Conservation (phyloP, 345 rosid species). For the Clarkia xantiana region DNA sequence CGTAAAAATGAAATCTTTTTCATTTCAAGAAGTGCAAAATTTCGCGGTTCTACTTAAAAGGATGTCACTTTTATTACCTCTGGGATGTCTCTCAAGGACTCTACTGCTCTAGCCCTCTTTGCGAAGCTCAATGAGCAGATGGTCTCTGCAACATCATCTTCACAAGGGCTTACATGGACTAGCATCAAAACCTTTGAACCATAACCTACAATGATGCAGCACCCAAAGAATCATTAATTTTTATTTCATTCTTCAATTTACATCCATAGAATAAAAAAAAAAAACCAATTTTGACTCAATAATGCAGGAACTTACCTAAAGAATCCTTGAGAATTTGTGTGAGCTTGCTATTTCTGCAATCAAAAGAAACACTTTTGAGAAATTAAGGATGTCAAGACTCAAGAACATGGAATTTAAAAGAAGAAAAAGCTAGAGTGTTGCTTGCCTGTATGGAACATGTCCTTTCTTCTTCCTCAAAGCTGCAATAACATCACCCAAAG, state of each 20-base stretch:
- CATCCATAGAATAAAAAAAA: background rate
- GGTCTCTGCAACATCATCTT: slow-evolving; percentile 71
- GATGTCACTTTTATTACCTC: slow-evolving; percentile 29
- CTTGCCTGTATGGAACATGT: slow-evolving; percentile 91
- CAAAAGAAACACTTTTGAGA: slow-evolving; percentile 7
- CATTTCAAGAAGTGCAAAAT: background rate
- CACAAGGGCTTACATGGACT: slow-evolving; percentile 68
- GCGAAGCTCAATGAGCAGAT: slow-evolving; percentile 72
- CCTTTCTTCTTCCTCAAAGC: slow-evolving; percentile 71
- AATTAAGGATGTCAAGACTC: slow-evolving; percentile 9
- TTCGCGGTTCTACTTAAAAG: background rate
- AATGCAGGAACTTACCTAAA: slow-evolving; percentile 30
- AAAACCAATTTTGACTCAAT: too few species aligned
- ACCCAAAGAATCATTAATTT: background rate
- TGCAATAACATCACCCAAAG: slow-evolving; percentile 88
- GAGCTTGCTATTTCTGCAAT: slow-evolving; percentile 92
- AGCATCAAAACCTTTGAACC: slow-evolving; percentile 86
- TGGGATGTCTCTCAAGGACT: slow-evolving; percentile 38
- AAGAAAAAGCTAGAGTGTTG: too few species aligned
- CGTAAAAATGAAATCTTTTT: slow-evolving; percentile 2
- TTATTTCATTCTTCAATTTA: too few species aligned
- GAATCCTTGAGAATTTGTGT: slow-evolving; percentile 96
- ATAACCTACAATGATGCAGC: slow-evolving; percentile 22
- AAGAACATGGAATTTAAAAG: too few species aligned
- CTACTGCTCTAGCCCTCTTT: slow-evolving; percentile 70